A percentile compares a stretch with the other conserved stretches of the same genome.
phyloP scores from a whole-genome alignment of 2,329 filamentous ascomycete genomes.

The Thermochaetoides dissita region DNA sequence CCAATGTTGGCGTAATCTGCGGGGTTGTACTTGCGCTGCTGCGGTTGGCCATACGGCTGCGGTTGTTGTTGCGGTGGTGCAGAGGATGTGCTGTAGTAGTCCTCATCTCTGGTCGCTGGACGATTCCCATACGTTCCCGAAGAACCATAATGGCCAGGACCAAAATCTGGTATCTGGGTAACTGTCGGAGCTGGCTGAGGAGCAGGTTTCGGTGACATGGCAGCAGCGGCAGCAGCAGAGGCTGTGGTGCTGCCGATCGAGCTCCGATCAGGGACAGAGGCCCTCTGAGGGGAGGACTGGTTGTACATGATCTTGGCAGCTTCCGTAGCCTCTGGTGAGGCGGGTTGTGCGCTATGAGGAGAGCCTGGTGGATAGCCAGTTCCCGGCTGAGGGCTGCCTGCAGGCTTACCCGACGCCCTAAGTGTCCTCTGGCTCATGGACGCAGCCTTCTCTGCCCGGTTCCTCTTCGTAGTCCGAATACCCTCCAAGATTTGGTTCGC shows the following conservation, averaged over 20 bases:
- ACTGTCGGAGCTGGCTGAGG: constrained; percentile 21
- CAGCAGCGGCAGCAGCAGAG: constrained; percentile 43
- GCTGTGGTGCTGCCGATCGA: constrained; percentile 35
- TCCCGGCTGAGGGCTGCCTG: constrained; percentile 23
- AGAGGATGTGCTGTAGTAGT: constrained; percentile 20
- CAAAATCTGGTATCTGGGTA: constrained; percentile 22
- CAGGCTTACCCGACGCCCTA: constrained; percentile 36
- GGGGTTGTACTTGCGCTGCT: constrained; percentile 61
- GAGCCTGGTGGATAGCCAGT: constrained; percentile 10
- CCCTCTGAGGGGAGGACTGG: constrained; percentile 38
- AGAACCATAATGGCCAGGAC: constrained; percentile 20
- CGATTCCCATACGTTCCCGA: constrained; percentile 17
- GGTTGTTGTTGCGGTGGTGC: constrained; percentile 19
- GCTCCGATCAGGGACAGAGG: constrained; percentile 36
- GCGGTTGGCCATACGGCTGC: constrained; percentile 26
- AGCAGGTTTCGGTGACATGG: constrained; percentile 39
- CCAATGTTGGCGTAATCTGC: constrained; percentile 57
- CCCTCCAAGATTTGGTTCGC: constrained; percentile 88
- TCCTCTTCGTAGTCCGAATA: constrained; percentile 65
- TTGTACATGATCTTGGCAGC: constrained; percentile 51
- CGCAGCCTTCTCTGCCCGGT: constrained; percentile 42
- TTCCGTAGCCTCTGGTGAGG: constrained; percentile 42
- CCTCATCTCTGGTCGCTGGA: constrained; percentile 20
- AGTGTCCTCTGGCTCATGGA: constrained; percentile 54
- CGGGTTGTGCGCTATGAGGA: constrained; percentile 20